These are phyloP conservation scores for Ilex paraguariensis DNA, from an alignment of 305 asterid species.

Conservation along the genomic window DNA sequence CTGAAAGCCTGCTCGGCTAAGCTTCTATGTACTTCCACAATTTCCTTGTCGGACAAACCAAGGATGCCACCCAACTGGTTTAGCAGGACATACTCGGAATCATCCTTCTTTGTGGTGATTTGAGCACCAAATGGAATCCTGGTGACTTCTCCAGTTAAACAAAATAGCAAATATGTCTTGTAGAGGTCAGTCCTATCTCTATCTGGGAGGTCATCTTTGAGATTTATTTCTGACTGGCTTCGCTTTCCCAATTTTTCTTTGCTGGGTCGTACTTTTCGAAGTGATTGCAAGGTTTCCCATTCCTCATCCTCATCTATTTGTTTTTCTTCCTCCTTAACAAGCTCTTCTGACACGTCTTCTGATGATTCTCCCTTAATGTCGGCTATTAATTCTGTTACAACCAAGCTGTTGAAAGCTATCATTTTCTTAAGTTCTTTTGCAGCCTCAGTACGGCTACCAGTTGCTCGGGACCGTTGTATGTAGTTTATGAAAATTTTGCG, in stretches of 20 bases:
- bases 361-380: conserved; percentile 89
- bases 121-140: conserved; percentile 72
- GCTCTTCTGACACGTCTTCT: conserved; percentile 46
- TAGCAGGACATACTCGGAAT: conserved; percentile 63
- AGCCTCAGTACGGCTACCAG: conserved; percentile 65
- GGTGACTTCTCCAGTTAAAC: conserved; percentile 86
- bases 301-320: conserved; percentile 52
- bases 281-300: conserved; percentile 83
- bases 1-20: conserved; percentile 92
- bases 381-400: conserved; percentile 68
- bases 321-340: conserved; percentile 35
- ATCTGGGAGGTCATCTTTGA: conserved; percentile 82
- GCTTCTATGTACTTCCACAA: conserved; percentile 74
- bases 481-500: conserved; percentile 71
- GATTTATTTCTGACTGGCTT: conserved; percentile 77
- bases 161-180: conserved; percentile 79
- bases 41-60: conserved; percentile 74
- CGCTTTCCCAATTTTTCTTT: conserved; percentile 46
- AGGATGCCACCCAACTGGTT: conserved; percentile 82
- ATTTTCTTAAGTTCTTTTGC: conserved; percentile 82
- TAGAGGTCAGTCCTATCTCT: conserved; percentile 84
- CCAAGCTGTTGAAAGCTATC: conserved; percentile 81
- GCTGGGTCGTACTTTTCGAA: conserved; percentile 53
- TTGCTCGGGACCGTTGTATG: conserved; percentile 76
- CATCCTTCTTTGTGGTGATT: conserved; percentile 75